Evolutionary conservation across 306 rosid species (phyloP), one percentile per base, ranked within the genome.

Genomic region (Albizia julibrissin): DNA sequence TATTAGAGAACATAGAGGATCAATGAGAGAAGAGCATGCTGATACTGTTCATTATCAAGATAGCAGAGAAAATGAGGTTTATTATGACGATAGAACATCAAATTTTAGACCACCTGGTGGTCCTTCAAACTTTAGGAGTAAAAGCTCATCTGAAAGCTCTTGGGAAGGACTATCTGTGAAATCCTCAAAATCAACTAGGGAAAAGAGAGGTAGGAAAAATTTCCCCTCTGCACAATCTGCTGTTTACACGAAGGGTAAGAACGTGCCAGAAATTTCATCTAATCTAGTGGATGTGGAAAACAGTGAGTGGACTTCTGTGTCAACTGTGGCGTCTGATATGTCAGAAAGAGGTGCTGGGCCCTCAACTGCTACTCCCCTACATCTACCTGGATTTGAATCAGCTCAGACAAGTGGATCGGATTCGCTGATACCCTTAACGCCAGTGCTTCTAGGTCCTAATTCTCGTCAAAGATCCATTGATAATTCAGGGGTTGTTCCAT

Each of bases 101-200:
- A 85, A 86, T 82, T 89, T 84, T 29, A 92, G 91, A 86, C 81
- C 76, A 79, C 82, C 93, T 10, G 83, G 86, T 61, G 79, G 82
- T 4, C 84, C 87, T 85, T 76, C 91, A 46, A 89, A 92, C 62
- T 65, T 78, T 62, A 90, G 90, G 80, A 92, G 94, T 85, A 93
- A 89, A 85, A 90, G 89, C 80, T 33, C 97, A 62, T 88, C 97
- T 2, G 99, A 93, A 86, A 93, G 91, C 89, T 91, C 98, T 54
- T 93, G 96, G 98, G 99, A 96, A 79, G 99, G 95, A 75, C 91
- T 88, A 6, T 84, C 92, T 3, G 92, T 80, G 46, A 96, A 89
- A 88, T 88, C 88, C 85, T 88, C 94, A 71, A 96, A 89, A 84
- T 89, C 97, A 78, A 82, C 91, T 4, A 91, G 91, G 90, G 99